Percentiles rank a stretch among this genome's conserved stretches.
These are phyloP conservation scores for Solanum chiquidenum DNA, from an alignment of 257 asterid species.

Conservation along the genomic window DNA sequence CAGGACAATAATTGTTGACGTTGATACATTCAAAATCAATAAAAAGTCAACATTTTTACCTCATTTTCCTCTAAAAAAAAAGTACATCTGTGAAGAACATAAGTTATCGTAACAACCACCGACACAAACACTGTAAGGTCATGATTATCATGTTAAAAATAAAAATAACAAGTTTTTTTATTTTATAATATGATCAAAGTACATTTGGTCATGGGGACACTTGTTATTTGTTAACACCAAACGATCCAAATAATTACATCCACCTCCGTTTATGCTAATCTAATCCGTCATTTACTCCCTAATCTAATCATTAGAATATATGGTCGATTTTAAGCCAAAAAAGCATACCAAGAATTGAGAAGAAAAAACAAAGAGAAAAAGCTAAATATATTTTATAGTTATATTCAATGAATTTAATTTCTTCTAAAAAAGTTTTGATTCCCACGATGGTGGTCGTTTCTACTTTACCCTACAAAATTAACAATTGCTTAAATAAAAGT, in stretches of 20 bases:
- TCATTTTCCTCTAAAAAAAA: not conserved
- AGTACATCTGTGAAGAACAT: not conserved
- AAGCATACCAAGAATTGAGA: not conserved
- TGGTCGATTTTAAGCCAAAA: not conserved
- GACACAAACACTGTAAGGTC: constrained; percentile 6
- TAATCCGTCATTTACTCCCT: not conserved
- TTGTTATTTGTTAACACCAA: not conserved
- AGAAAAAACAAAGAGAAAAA: not conserved
- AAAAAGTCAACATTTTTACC: not conserved
- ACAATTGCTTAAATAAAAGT: constrained; percentile 1
- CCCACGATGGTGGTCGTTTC: constrained; percentile 1
- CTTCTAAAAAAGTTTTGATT: not conserved
- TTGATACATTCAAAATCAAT: not conserved
- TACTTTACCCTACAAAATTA: constrained; percentile 9
- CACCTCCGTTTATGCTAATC: not conserved
- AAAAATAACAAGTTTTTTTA: not conserved
- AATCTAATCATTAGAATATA: not conserved
- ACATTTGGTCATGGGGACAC: not conserved
- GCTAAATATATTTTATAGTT: not conserved
- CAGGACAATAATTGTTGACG: not conserved
- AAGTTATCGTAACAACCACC: constrained; percentile 1
- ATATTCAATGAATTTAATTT: not conserved
- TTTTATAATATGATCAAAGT: not conserved
- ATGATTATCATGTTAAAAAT: not conserved
- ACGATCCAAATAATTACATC: not conserved